Conservation (phyloP, 2,329 filamentous ascomycete genomes). For the Aureobasidium sp. region DNA sequence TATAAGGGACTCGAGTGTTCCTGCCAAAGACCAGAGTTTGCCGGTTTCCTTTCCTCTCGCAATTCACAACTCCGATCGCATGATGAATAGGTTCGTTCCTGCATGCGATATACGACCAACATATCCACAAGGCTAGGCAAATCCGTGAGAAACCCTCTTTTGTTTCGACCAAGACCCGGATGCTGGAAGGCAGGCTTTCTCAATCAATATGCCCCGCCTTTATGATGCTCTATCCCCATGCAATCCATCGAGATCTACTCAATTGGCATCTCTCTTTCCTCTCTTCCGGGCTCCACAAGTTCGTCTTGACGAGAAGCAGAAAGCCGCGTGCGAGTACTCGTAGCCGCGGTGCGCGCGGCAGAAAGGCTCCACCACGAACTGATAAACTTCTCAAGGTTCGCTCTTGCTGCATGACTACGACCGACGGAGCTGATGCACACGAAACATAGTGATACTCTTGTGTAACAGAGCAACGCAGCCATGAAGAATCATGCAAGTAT, state of each 20-base stretch:
- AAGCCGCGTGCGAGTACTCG: not conserved
- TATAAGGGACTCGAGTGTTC: not conserved
- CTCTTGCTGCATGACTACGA: not conserved
- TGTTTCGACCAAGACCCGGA: not conserved
- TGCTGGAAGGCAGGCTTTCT: not conserved
- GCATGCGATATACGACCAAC: not conserved
- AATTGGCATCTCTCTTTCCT: not conserved
- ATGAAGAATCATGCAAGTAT: not conserved
- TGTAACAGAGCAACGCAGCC: not conserved
- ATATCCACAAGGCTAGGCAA: slow-evolving; percentile 1
- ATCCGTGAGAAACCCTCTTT: not conserved
- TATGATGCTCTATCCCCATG: too few relatives aligned
- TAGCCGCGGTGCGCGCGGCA: slow-evolving; percentile 3
- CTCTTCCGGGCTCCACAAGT: not conserved
- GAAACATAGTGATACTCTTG: not conserved
- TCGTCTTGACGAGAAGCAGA: not conserved
- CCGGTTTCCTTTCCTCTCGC: not conserved
- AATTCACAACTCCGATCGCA: not conserved
- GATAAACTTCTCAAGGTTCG: not conserved
- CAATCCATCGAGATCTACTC: not conserved
- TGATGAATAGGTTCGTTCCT: not conserved
- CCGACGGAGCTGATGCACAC: not conserved
- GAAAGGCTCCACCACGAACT: not conserved
- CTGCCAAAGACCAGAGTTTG: not conserved
- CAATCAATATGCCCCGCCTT: not conserved